A percentile compares a stretch with the other conserved stretches of the same genome.
Conservation (phyloP, 495 filamentous ascomycete species). For the Penicillium silybi region DNA sequence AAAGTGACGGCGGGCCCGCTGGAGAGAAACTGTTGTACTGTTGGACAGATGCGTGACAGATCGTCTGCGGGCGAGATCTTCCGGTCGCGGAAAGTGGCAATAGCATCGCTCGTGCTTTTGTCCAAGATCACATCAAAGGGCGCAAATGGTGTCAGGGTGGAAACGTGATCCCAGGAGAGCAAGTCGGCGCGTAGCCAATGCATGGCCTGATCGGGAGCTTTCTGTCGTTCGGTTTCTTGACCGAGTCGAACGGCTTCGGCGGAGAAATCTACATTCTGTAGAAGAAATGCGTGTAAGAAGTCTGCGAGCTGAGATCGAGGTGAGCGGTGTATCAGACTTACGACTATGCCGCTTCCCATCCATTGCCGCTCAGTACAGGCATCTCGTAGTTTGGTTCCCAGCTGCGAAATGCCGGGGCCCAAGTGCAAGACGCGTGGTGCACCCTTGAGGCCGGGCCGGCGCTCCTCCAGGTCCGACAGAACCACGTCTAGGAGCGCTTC, state of each 20-base stretch:
- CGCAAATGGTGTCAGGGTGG: conserved; percentile 17
- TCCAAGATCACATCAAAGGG: conserved; percentile 41
- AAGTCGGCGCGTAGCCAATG: conserved; percentile 35
- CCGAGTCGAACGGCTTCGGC: conserved; percentile 40
- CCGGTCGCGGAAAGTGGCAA: conserved; percentile 28
- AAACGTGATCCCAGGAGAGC: conserved; percentile 34
- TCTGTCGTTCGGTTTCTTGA: conserved; percentile 19
- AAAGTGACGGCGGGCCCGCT: conserved; percentile 8
- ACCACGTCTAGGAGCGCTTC: conserved; percentile 30
- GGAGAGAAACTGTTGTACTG: conserved; percentile 14
- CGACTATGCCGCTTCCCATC: conserved; percentile 35
- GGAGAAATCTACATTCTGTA: conserved; percentile 43
- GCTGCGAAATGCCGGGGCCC: conserved; percentile 38
- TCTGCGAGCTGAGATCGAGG: not conserved
- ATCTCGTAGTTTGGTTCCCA: conserved; percentile 33
- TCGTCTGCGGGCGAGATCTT: conserved; percentile 10
- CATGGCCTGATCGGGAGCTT: conserved; percentile 25
- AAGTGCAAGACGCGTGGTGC: conserved; percentile 34
- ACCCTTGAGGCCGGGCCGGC: not conserved
- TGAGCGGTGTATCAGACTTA: conserved; percentile 11
- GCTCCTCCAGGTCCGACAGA: conserved; percentile 26
- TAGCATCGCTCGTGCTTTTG: conserved; percentile 44
- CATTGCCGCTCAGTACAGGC: conserved; percentile 27
- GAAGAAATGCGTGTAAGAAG: not conserved
- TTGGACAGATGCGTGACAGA: conserved; percentile 20